Conservation (phyloP, 306 rosid genomes). For the Potentilla sterilis region DNA sequence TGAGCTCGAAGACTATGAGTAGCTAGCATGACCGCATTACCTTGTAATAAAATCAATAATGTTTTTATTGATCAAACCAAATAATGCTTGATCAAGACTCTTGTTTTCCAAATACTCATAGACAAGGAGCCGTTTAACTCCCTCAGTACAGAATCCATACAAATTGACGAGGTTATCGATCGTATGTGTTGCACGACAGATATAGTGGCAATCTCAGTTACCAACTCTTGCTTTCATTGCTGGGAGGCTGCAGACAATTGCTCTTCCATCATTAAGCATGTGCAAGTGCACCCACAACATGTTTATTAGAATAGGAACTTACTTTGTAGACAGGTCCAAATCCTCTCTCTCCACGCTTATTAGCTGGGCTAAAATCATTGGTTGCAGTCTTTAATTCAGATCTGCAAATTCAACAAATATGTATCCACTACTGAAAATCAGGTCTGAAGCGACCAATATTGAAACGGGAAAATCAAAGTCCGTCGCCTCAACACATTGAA, state of each 20-base stretch:
- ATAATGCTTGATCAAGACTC: conserved; percentile 83
- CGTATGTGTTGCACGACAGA: conserved; percentile 85
- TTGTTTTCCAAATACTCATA: conserved; percentile 77
- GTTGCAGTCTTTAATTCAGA: too few relatives aligned
- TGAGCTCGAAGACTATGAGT: too few relatives aligned
- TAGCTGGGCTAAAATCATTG: conserved; percentile 47
- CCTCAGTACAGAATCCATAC: conserved; percentile 75
- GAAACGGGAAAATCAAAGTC: too few relatives aligned
- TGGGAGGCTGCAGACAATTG: conserved; percentile 72
- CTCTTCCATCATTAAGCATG: conserved; percentile 64
- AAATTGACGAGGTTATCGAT: conserved; percentile 73
- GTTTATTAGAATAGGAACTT: too few relatives aligned
- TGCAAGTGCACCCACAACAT: too few relatives aligned
- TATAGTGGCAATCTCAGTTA: conserved; percentile 79
- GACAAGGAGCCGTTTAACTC: conserved; percentile 63
- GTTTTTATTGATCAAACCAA: too few relatives aligned
- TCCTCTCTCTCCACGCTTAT: conserved; percentile 86
- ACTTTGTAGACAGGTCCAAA: conserved; percentile 86
- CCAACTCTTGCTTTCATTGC: conserved; percentile 87
- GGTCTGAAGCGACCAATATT: too few relatives aligned
- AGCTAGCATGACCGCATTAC: too few relatives aligned
- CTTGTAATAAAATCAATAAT: too few relatives aligned
- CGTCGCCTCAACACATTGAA: too few relatives aligned
- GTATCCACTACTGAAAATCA: too few relatives aligned
- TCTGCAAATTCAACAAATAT: too few relatives aligned